Percentiles rank a stretch among this genome's conserved stretches.
Conservation (phyloP, 345 rosid genomes). For the Mallotus nudiflorus region DNA sequence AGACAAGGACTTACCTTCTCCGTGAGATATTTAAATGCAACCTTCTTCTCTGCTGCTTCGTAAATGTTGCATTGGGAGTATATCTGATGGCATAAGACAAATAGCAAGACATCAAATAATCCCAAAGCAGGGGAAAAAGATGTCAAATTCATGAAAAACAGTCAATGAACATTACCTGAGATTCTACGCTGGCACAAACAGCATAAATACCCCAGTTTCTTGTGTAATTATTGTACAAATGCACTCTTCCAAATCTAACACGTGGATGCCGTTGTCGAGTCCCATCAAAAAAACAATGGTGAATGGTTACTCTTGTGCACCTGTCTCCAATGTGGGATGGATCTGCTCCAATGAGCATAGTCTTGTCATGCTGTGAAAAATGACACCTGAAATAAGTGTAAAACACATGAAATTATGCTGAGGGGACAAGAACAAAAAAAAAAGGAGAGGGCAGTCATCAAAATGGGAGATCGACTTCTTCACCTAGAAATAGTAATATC, state of each 20-base stretch:
- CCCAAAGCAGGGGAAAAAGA: neutral
- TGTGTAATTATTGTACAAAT: slow-evolving; percentile 85
- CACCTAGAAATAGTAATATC: slow-evolving; percentile 90
- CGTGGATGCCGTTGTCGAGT: slow-evolving; percentile 95
- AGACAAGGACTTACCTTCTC: slow-evolving; percentile 56
- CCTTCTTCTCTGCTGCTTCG: slow-evolving; percentile 90
- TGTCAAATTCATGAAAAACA: neutral
- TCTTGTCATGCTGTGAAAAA: slow-evolving; percentile 81
- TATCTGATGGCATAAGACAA: slow-evolving; percentile 45
- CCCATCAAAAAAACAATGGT: slow-evolving; percentile 92
- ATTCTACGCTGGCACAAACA: slow-evolving; percentile 87
- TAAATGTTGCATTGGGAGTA: slow-evolving; percentile 92
- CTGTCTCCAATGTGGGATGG: slow-evolving; percentile 71
- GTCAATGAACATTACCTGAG: slow-evolving; percentile 55
- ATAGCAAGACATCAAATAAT: neutral
- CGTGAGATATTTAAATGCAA: slow-evolving; percentile 76
- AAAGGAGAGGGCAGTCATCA: neutral
- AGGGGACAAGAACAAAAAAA: neutral
- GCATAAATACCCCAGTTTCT: slow-evolving; percentile 92
- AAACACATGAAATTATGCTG: slow-evolving; percentile 13
- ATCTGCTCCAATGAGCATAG: slow-evolving; percentile 87
- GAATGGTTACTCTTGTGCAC: slow-evolving; percentile 85
- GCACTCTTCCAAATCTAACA: slow-evolving; percentile 81
- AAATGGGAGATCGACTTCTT: neutral
- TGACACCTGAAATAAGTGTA: slow-evolving; percentile 57